Conservation (phyloP, 306 rosid species). For the Rosa lucieae region DNA sequence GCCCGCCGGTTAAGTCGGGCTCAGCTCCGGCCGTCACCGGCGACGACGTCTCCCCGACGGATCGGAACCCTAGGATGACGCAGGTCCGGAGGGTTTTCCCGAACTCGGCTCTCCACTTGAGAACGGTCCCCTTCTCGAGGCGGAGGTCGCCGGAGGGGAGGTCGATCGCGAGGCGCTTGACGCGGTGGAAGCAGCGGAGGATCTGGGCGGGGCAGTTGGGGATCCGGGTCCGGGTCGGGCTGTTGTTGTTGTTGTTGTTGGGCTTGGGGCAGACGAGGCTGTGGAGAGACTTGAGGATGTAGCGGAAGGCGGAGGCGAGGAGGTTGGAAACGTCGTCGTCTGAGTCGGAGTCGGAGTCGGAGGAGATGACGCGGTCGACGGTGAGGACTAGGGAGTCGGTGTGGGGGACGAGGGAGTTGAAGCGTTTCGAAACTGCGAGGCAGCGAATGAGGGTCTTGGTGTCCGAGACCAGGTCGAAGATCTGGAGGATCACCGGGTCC, state of each 20-base stretch:
- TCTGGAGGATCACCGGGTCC: slow-evolving; percentile 41
- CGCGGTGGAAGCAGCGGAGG: slow-evolving; percentile 40
- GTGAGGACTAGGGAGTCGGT: slow-evolving; percentile 37
- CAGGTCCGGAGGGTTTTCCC: slow-evolving; percentile 34
- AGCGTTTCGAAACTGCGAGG: slow-evolving; percentile 42
- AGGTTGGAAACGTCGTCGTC: slow-evolving; percentile 11
- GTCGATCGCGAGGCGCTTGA: slow-evolving; percentile 37
- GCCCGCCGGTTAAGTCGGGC: slow-evolving; percentile 28
- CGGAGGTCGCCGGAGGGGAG: slow-evolving; percentile 36
- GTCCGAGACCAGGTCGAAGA: slow-evolving; percentile 49
- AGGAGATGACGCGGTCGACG: slow-evolving; percentile 45
- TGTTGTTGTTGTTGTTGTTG: neutral
- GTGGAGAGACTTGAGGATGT: slow-evolving; percentile 35
- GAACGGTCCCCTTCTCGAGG: slow-evolving; percentile 30
- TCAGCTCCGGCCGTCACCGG: neutral
- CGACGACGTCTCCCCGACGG: slow-evolving; percentile 2
- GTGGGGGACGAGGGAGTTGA: slow-evolving; percentile 50
- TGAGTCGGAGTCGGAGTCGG: slow-evolving; percentile 20
- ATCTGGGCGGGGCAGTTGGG: slow-evolving; percentile 37
- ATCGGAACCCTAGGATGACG: slow-evolving; percentile 40
- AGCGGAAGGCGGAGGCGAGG: slow-evolving; percentile 23
- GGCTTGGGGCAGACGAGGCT: slow-evolving; percentile 21
- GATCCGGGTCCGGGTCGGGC: slow-evolving; percentile 12
- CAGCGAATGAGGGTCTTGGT: slow-evolving; percentile 46
- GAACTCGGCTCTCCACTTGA: slow-evolving; percentile 50